Percentiles rank a stretch among this genome's conserved stretches.
phyloP scores from a whole-genome alignment of 805 yeast genomes.

The Cyberlindnera euphorbiiphila region DNA sequence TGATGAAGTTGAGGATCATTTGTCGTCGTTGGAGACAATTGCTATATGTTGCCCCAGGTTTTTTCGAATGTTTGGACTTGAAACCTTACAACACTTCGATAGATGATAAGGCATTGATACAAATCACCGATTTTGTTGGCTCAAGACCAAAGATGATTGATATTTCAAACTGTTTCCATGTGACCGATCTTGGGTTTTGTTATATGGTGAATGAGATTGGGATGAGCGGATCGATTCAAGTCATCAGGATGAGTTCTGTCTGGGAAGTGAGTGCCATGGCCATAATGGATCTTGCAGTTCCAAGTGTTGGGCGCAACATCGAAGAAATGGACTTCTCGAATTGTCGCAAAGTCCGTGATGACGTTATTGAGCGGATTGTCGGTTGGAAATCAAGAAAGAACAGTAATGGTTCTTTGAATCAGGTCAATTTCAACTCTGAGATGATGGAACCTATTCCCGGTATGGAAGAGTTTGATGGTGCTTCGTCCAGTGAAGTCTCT shows the following conservation, averaged over 20 bases:
- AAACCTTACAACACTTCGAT: slow-evolving; percentile 59
- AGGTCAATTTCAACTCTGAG: slow-evolving; percentile 1
- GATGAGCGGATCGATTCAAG: slow-evolving; percentile 52
- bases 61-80: slow-evolving; percentile 51
- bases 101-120: slow-evolving; percentile 51
- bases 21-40: slow-evolving; percentile 69
- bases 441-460: slow-evolving; percentile 29
- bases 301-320: slow-evolving; percentile 55
- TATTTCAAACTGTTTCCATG: slow-evolving; percentile 70
- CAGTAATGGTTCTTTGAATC: not conserved
- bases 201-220: slow-evolving; percentile 70
- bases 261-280: slow-evolving; percentile 84
- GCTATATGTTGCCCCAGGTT: slow-evolving; percentile 49
- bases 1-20: slow-evolving; percentile 56
- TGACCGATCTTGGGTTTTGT: slow-evolving; percentile 72
- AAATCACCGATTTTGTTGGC: slow-evolving; percentile 68
- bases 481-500: slow-evolving; percentile 8
- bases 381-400: slow-evolving; percentile 41
- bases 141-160: slow-evolving; percentile 58
- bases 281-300: slow-evolving; percentile 70
- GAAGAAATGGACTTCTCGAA: slow-evolving; percentile 64
- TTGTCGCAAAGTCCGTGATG: slow-evolving; percentile 70
- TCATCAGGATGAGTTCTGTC: slow-evolving; percentile 58
- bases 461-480: slow-evolving; percentile 28
- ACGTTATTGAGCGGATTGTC: slow-evolving; percentile 63